Percentiles rank a stretch among this genome's conserved stretches.
Evolutionary conservation across 176 grass and related monocot species (phyloP).

Genomic region (Ensete glaucum): DNA sequence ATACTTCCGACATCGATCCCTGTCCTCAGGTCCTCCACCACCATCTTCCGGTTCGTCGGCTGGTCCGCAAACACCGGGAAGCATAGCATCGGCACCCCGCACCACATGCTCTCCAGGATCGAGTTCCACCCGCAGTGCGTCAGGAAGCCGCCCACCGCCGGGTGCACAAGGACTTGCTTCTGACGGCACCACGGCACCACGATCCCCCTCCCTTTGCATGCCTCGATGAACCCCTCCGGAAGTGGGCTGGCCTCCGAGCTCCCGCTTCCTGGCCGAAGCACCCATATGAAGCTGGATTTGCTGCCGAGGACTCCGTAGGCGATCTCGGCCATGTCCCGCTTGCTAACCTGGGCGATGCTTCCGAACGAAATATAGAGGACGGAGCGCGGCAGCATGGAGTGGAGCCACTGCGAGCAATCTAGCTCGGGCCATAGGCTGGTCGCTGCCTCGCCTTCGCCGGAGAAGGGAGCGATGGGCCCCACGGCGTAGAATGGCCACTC

Average conservation of each 20-base stretch:
- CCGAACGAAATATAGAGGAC: no score
- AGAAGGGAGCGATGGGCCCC: no score
- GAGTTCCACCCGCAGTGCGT: constrained; percentile 89
- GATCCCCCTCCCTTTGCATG: constrained; percentile 19
- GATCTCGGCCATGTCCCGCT: constrained; percentile 23
- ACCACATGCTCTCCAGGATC: constrained; percentile 56
- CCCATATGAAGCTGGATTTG: constrained; percentile 53
- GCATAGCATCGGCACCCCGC: constrained; percentile 52
- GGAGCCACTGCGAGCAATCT: no score
- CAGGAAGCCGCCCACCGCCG: constrained; percentile 36
- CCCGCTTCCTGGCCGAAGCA: constrained; percentile 44
- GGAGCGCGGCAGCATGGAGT: no score
- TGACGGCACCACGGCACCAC: constrained; percentile 72
- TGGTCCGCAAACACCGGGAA: constrained; percentile 72
- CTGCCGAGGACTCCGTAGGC: constrained; percentile 45
- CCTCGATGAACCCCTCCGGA: constrained; percentile 31
- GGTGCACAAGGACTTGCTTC: constrained; percentile 51
- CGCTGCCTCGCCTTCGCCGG: no score
- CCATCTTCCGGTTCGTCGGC: constrained; percentile 43
- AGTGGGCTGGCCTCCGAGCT: constrained; percentile 1
- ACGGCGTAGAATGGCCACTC: no score
- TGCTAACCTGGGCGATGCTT: no score
- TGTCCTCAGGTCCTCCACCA: constrained; percentile 37
- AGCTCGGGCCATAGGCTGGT: no score
- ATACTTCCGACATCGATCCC: constrained; percentile 42